phyloP scores from a whole-genome alignment of 2,329 filamentous ascomycete species.

The Trichophyton mentagrophytes region DNA sequence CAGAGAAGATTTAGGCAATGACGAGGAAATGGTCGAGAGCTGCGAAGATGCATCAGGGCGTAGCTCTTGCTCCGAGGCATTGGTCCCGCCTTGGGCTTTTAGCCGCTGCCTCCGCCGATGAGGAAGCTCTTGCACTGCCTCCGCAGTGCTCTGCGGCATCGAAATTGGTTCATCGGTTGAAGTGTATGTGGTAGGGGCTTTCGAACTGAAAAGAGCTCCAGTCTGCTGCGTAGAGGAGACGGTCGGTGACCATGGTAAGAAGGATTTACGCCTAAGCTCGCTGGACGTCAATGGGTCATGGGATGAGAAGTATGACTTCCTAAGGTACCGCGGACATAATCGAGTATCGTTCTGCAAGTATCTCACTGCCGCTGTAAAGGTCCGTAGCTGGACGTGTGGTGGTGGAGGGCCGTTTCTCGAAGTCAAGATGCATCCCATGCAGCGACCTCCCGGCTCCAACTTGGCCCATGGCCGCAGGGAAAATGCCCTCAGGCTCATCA shows the following conservation, averaged over 20 bases:
- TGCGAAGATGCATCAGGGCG: constrained; percentile 50
- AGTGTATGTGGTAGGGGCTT: constrained; percentile 7
- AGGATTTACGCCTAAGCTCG: constrained; percentile 14
- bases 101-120: constrained; percentile 33
- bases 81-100: constrained; percentile 21
- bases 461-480: constrained; percentile 22
- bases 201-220: constrained; percentile 14
- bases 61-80: constrained; percentile 24
- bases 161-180: background rate
- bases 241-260: constrained; percentile 15
- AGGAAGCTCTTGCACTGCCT: constrained; percentile 24
- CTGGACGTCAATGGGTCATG: constrained; percentile 17
- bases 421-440: constrained; percentile 25
- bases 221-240: constrained; percentile 18
- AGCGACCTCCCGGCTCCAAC: constrained; percentile 22
- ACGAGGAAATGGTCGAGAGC: constrained; percentile 44
- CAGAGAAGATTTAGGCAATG: constrained; percentile 44
- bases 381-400: constrained; percentile 17
- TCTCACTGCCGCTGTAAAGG: constrained; percentile 22
- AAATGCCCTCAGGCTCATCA: constrained; percentile 27
- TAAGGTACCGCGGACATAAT: constrained; percentile 18
- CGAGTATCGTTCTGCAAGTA: constrained; percentile 21
- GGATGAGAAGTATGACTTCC: constrained; percentile 31
- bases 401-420: constrained; percentile 14
- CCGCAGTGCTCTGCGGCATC: background rate